A percentile compares a stretch with the other conserved stretches of the same genome.
phyloP scores from a whole-genome alignment of 2,329 filamentous ascomycete genomes.

The Exophiala oligosperma region DNA sequence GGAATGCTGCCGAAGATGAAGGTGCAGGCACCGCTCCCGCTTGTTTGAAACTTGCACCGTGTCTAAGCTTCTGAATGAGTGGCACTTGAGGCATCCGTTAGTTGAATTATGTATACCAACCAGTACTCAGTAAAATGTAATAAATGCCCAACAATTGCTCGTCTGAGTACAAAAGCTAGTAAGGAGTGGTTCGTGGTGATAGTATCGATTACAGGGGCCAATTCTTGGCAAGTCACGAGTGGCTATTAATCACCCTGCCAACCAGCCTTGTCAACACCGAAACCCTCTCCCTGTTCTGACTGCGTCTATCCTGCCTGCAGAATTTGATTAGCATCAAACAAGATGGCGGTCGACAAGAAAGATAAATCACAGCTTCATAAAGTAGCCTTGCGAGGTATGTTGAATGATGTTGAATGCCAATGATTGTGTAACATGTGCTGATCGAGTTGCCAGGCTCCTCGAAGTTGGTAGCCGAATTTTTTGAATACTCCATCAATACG shows the following conservation, averaged over 20 bases:
- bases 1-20: slow-evolving; percentile 32
- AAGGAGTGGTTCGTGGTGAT: too few relatives aligned
- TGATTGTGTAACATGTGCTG: slow-evolving; percentile 2
- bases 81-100: too few relatives aligned
- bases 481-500: slow-evolving; percentile 97
- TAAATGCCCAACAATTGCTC: too few relatives aligned
- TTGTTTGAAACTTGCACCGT: slow-evolving; percentile 13
- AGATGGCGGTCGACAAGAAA: slow-evolving; percentile 42
- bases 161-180: too few relatives aligned
- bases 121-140: too few relatives aligned
- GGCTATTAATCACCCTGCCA: slow-evolving; percentile 17
- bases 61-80: too few relatives aligned
- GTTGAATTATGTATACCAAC: too few relatives aligned
- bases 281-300: not conserved
- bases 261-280: slow-evolving; percentile 16
- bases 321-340: slow-evolving; percentile 6
- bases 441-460: slow-evolving; percentile 58
- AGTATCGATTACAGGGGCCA: too few relatives aligned
- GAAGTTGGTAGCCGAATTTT: slow-evolving; percentile 94
- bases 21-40: slow-evolving; percentile 23
- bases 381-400: slow-evolving; percentile 65
- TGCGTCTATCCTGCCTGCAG: not conserved
- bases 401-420: not conserved
- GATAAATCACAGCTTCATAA: slow-evolving; percentile 91
- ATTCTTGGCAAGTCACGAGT: not conserved